Evolutionary conservation across 1,284 basidiomycete genomes (phyloP), one percentile per base, ranked within the genome.

Genomic region (Austroboletus olivaceoglutinosus): DNA sequence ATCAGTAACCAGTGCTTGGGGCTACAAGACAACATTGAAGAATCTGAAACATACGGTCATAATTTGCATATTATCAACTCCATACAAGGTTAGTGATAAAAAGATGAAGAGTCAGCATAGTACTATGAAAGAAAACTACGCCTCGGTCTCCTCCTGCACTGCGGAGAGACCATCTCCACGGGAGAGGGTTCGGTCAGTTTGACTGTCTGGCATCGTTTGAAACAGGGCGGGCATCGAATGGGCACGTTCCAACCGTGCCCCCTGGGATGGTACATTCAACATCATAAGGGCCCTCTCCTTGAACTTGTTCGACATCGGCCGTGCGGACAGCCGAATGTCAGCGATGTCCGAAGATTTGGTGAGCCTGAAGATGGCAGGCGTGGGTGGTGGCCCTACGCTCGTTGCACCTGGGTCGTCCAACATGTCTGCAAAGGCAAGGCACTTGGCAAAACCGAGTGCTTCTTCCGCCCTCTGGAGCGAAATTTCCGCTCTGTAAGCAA

Each of bases 161-260:
- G 48, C 13, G 6, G 21, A 21, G 4, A 59, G 62, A 23, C 31
- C 42, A 21, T 12, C 12, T 6, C 38, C 31, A 27, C 50, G 45
- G n/a, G 41, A 21, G 19, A 11, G 18, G 4, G 36, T n/a, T 5
- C 16, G 33, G 15, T n/a, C n/a, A 34, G 16, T 8, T 39, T 10
- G 9, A 33, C 41, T 22, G 16, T 5, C 29, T 12, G 44, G 22
- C 4, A 11, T 6, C 13, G 29, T 19, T 10, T 8, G 19, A 5
- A 30, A 25, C n/a, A 58, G 11, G 18, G 34, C 0, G 1, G 61
- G 64, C 53, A 63, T 49, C 5, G 63, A 53, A 33, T 52, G 40
- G 5, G 55, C 42, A 6, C 58, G 61, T 38, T 48, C 58, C 43
- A 63, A 30, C 3, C 40, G 43, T 21, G 27, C 18, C 9, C 10